Conservation (phyloP, 2,329 filamentous ascomycete genomes). For the Sporothrix protearum region DNA sequence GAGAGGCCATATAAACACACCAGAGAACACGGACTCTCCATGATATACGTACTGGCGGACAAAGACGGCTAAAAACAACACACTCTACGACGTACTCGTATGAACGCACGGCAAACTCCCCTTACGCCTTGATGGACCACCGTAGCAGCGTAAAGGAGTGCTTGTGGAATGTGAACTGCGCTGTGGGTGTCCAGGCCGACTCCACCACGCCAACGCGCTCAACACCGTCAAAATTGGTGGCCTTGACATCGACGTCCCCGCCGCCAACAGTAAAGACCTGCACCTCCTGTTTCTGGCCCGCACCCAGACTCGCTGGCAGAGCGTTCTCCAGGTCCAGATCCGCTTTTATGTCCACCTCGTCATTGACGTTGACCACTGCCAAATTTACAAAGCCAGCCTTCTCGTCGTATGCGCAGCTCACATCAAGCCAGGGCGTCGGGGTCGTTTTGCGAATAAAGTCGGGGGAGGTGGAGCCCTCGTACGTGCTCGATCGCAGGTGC, state of each 20-base stretch:
- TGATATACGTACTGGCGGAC: neutral
- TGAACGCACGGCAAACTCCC: too few species aligned
- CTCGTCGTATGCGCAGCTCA: constrained; percentile 56
- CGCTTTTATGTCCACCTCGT: constrained; percentile 57
- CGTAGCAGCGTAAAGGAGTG: neutral
- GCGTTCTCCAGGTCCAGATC: constrained; percentile 46
- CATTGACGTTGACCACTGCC: constrained; percentile 69
- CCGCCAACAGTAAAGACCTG: constrained; percentile 21
- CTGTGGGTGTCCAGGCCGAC: constrained; percentile 8
- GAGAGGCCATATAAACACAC: too few species aligned
- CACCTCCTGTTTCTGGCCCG: constrained; percentile 1
- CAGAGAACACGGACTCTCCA: neutral
- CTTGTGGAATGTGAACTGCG: neutral
- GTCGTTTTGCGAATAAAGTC: constrained; percentile 59
- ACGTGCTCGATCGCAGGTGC: constrained; percentile 61
- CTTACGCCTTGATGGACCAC: neutral
- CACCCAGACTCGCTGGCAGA: neutral
- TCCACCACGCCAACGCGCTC: constrained; percentile 18
- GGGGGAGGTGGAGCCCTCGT: constrained; percentile 64
- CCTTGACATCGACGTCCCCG: neutral
- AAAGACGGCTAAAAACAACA: neutral
- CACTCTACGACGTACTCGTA: too few species aligned
- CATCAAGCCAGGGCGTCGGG: constrained; percentile 64
- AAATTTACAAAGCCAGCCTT: constrained; percentile 59
- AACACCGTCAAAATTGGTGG: constrained; percentile 14